These are phyloP conservation scores for Zymoseptoria pseudotritici DNA, from an alignment of 2,329 filamentous ascomycete species.

Conservation along the genomic window DNA sequence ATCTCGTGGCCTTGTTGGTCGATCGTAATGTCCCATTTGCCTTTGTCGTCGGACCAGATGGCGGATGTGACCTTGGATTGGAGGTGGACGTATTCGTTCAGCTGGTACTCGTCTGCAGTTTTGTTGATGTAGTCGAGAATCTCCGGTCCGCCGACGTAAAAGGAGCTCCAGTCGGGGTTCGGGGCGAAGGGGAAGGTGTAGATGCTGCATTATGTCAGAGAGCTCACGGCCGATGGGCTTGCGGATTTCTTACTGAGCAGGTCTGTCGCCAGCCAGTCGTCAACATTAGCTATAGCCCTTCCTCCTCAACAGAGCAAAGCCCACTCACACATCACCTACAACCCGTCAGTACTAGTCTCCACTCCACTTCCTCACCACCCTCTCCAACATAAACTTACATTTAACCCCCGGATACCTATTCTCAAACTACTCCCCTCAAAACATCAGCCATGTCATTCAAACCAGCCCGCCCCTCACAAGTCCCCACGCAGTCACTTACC, in stretches of 20 bases:
- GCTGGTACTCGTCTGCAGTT: constrained; percentile 31
- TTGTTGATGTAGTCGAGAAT: constrained; percentile 35
- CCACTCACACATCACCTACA: not conserved
- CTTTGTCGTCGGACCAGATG: constrained; percentile 11
- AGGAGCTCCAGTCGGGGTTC: constrained; percentile 37
- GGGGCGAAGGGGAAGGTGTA: constrained; percentile 24
- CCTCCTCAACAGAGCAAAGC: too few relatives aligned
- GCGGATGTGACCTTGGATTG: constrained; percentile 10
- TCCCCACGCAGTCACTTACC: not conserved
- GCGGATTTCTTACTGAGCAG: too few relatives aligned
- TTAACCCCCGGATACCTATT: constrained; percentile 10
- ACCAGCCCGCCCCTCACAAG: too few relatives aligned
- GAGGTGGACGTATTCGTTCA: constrained; percentile 33
- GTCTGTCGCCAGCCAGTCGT: too few relatives aligned
- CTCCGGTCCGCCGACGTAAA: constrained; percentile 34
- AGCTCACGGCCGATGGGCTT: not conserved
- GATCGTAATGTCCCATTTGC: constrained; percentile 13
- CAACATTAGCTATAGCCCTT: too few relatives aligned
- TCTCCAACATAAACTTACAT: constrained; percentile 11
- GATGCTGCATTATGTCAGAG: not conserved
- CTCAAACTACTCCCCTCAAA: not conserved
- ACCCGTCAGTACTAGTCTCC: not conserved
- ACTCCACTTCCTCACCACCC: not conserved
- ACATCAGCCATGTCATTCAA: not conserved
- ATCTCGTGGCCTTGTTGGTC: constrained; percentile 6